Base-by-base conservation (phyloP, 371 early-diverging fungal species). In the Entomophthora muscae region DNA sequence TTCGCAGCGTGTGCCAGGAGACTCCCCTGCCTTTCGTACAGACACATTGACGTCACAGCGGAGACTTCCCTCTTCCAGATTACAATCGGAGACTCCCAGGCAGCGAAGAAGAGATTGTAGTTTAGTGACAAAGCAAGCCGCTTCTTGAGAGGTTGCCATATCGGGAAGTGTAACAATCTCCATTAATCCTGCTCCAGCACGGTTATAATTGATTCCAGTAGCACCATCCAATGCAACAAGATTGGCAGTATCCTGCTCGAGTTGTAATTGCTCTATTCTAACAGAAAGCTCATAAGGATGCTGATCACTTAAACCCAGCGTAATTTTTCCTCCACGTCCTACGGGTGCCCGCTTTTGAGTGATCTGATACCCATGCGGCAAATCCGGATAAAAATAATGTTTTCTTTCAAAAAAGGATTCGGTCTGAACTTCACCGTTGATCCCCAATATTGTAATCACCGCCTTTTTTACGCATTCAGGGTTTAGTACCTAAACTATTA, bases 31-130 rank as follows among this genome's bases (percentile, higher is more conserved):
- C 61, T 72, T 66, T 33, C 76, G 74, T 0, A 93, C 86, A 3
- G 93, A 92, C 7, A 95, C 86, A 67, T 95, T 95, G 31, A 93
- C 89, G 73, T 95, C 95, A 65, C 90, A 90, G 27, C 95, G 80
- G 77, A 90, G 77, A 0, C 90, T 88, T 0, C 95, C 93, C 76
- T 83, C 90, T 58, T 90, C 92, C 84, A 91, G 85, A 63, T 86
- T 86, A 7, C 84, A 83, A 67, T 84, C 78, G 1, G 90, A 88
- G 10, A 84, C 80, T 12, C 82, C 82, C 7, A 84, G 75, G 53
- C 83, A 76, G 32, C 86, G 83, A 27, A 95, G 68, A 13, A 89
- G 70, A 12, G 77, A 67, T 70, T 88, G 88, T 33, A 92, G 67
- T 57, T 89, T 88, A 63, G 84, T 84, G 28, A 91, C 78, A 64